Evolutionary conservation across 139 green algal species (phyloP), one percentile per base, ranked within the genome.

Genomic region (Volvox africanus): DNA sequence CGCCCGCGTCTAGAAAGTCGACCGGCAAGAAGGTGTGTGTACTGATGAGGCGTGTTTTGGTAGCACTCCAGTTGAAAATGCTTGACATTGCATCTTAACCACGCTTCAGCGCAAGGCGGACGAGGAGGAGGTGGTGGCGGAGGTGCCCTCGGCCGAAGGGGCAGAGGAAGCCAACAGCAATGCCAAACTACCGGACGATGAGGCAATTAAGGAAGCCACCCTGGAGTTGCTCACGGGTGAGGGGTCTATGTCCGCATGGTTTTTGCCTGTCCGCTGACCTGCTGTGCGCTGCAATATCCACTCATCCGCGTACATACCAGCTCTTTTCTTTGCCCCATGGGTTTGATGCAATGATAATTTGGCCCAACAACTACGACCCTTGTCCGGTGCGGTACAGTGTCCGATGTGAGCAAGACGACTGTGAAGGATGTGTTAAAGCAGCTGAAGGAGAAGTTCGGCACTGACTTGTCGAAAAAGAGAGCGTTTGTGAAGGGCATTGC

Each of bases 121-220:
- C 18, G 89, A 87, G 80, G 69, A 85, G 67, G 88, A 92, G n/a
- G 84, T 80, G 2, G 82, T 80, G 2, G 82, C 62, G 81, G 91
- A 91, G 30, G 78, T 36, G 33, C 83, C 50, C 21, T 36, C 80
- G 61, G 84, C 80, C 22, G 81, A 91, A 75, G 87, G 24, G 20
- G 28, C 79, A 13, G 77, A 61, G 21, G 89, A 79, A 21, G 81
- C 65, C 2, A 26, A 33, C 28, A 28, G 65, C 65, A 73, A 28
- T 28, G 61, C 82, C 30, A 44, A 61, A n/a, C 20, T 90, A 1
- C 86, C 86, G 9, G 37, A 37, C n/a, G 86, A 90, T 32, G 61
- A 85, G 37, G 33, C 69, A 55, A 50, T 91, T 22, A 75, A 80
- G 61, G 62, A 86, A 22, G 87, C 87, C 12, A 86, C 87, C 2